A percentile compares a stretch with the other conserved stretches of the same genome.
Evolutionary conservation across 768 basidiomycete genomes (phyloP).

Genomic region (Podaxis pistillaris): DNA sequence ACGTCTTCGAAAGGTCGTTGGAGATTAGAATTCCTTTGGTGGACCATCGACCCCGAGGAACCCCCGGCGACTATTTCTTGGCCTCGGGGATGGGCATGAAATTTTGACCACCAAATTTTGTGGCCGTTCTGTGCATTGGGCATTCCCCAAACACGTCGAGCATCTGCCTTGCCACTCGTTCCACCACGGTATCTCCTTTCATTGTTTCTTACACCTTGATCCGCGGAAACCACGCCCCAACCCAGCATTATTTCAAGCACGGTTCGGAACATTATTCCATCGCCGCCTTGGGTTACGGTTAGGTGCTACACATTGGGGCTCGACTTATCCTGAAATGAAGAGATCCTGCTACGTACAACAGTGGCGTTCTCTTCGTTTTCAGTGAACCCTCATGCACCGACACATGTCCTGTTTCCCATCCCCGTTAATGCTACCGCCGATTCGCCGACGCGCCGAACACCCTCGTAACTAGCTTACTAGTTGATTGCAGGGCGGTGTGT

Average conservation of each 20-base stretch:
- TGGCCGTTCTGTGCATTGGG: not conserved
- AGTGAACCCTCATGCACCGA: not conserved
- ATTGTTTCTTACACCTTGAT: not conserved
- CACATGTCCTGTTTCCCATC: not conserved
- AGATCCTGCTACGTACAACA: not conserved
- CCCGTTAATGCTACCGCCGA: not conserved
- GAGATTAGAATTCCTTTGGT: not conserved
- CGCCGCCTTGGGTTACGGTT: not conserved
- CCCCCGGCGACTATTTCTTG: not conserved
- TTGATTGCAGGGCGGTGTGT: not conserved
- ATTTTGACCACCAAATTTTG: not conserved
- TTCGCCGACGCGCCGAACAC: not conserved
- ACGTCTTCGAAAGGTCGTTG: not conserved
- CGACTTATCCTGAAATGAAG: not conserved
- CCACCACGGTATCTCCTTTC: not conserved
- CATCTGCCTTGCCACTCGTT: not conserved
- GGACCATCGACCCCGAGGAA: not conserved
- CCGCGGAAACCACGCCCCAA: not conserved
- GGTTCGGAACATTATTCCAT: not conserved
- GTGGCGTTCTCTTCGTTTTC: not conserved
- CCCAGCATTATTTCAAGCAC: not conserved
- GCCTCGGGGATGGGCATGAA: not conserved
- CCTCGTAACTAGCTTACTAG: not conserved
- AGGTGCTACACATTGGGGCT: not conserved
- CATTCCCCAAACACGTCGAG: not conserved